phyloP scores from a whole-genome alignment of 768 basidiomycete species.

The Austroboletus eburneus region DNA sequence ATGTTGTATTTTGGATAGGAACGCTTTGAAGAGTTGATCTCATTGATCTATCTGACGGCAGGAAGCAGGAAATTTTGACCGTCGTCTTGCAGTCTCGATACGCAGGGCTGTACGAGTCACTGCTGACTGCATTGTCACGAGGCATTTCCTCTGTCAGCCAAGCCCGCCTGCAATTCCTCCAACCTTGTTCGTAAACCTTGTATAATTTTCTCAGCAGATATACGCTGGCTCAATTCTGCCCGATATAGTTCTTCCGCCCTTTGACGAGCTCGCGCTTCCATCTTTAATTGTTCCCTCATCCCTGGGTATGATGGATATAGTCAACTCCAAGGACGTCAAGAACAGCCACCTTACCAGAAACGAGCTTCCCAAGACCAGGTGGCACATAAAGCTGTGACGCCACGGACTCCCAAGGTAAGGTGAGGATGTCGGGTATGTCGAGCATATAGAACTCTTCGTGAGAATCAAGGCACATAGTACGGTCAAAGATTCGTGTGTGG shows the following conservation, averaged over 20 bases:
- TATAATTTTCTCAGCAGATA: constrained; percentile 27
- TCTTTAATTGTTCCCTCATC: constrained; percentile 34
- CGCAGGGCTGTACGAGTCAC: not conserved
- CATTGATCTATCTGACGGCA: not conserved
- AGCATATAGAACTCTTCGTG: constrained; percentile 32
- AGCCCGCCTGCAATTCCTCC: not conserved
- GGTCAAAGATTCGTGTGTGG: not conserved
- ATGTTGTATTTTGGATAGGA: not conserved
- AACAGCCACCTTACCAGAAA: constrained; percentile 27
- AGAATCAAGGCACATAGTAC: not conserved
- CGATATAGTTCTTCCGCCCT: constrained; percentile 31
- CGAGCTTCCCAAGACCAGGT: constrained; percentile 31
- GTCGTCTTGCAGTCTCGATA: too few species aligned
- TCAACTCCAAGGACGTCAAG: not conserved
- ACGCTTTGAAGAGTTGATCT: not conserved
- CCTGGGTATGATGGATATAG: constrained; percentile 7
- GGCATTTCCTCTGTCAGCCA: not conserved
- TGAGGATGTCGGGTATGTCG: constrained; percentile 30
- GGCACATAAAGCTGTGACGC: constrained; percentile 32
- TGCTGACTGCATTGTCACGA: not conserved
- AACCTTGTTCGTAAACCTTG: constrained; percentile 13
- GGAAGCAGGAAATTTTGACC: too few species aligned
- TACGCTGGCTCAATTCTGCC: constrained; percentile 29
- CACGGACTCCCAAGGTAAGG: constrained; percentile 33
- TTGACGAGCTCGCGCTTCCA: constrained; percentile 31